Evolutionary conservation across 2,329 filamentous ascomycete genomes (phyloP).

Genomic region (Nannizzia gypsea): DNA sequence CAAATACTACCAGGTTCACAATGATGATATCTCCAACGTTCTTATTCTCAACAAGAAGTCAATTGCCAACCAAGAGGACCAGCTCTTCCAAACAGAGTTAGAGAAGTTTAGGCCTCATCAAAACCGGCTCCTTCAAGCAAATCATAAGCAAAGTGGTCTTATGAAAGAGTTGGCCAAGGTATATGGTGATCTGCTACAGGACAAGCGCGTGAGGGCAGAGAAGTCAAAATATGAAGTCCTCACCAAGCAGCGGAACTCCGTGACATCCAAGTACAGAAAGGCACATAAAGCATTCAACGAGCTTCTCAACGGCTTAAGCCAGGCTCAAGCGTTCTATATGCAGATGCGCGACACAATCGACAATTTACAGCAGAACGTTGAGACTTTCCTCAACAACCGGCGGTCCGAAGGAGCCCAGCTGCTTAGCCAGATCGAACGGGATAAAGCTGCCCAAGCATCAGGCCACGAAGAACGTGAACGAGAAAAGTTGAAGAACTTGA

Average conservation of each 20-base stretch:
- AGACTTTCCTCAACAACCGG: conserved; percentile 91
- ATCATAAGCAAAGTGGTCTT: conserved; percentile 84
- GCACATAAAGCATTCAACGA: conserved; percentile 89
- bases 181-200: conserved; percentile 80
- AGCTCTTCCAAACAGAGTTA: conserved; percentile 90
- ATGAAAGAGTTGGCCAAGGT: conserved; percentile 88
- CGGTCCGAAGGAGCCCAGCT: conserved; percentile 83
- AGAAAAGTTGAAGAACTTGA: conserved; percentile 72
- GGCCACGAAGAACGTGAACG: conserved; percentile 66
- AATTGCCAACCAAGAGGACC: conserved; percentile 79
- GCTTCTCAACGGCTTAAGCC: conserved; percentile 69
- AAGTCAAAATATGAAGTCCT: conserved; percentile 91
- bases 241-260: conserved; percentile 66
- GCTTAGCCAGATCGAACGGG: conserved; percentile 74
- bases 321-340: conserved; percentile 84
- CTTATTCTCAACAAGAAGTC: conserved; percentile 97
- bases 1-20: conserved; percentile 58
- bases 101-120: conserved; percentile 95
- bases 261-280: conserved; percentile 78
- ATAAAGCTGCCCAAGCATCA: conserved; percentile 50
- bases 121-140: conserved; percentile 78
- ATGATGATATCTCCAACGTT: conserved; percentile 94
- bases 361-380: conserved; percentile 87
- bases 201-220: conserved; percentile 84
- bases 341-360: conserved; percentile 95